Conservation (phyloP, 2,329 filamentous ascomycete species). For the Diplodia sapinea region DNA sequence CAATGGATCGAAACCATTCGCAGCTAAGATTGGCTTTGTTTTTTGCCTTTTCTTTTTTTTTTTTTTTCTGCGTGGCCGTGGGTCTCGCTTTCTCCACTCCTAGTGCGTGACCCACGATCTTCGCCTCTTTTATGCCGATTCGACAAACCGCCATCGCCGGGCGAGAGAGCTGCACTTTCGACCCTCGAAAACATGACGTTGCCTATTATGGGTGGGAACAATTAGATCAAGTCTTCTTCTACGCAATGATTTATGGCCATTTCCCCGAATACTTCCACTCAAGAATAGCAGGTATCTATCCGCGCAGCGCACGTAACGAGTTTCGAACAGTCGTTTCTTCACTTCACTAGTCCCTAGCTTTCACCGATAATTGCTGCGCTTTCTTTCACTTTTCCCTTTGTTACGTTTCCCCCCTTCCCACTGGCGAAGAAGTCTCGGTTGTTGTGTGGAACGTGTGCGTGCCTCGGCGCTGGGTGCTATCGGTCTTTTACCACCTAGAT, state of each 20-base stretch:
- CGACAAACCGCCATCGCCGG: background rate
- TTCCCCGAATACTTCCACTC: background rate
- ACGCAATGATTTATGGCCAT: background rate
- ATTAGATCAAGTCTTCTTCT: background rate
- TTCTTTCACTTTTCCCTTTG: background rate
- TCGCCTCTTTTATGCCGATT: background rate
- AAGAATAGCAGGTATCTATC: background rate
- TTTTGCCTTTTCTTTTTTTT: constrained; percentile 32
- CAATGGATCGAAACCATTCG: constrained; percentile 42
- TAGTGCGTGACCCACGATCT: constrained; percentile 1
- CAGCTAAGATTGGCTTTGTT: constrained; percentile 36
- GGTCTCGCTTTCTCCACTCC: background rate
- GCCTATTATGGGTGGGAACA: background rate
- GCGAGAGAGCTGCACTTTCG: background rate
- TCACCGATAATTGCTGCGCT: background rate
- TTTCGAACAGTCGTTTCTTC: background rate
- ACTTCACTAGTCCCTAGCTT: background rate
- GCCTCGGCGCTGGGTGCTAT: constrained; percentile 1
- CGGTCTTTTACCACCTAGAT: background rate
- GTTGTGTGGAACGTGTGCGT: constrained; percentile 20
- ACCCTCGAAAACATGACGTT: background rate
- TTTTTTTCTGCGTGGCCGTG: background rate
- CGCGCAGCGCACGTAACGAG: background rate
- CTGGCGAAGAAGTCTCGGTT: background rate
- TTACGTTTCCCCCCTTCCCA: background rate